These are phyloP conservation scores for Lotus japonicus DNA, from an alignment of 306 rosid genomes.

Conservation along the genomic window DNA sequence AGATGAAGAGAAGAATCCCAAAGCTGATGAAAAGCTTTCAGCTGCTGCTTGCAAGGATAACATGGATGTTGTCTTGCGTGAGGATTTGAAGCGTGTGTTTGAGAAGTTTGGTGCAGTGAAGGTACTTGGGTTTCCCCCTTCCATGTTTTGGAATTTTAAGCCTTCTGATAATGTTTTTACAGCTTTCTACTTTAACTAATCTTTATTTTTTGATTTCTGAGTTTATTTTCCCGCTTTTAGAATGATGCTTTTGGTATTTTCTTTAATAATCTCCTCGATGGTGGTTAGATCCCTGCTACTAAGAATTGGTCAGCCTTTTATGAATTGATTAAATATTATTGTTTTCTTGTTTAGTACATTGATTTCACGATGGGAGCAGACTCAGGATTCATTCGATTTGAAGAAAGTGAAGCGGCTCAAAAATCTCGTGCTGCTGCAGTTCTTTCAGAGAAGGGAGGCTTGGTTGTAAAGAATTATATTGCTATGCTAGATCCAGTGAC, in stretches of 20 bases:
- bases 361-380: constrained; percentile 87
- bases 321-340: neutral
- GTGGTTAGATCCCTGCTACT: neutral
- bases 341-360: constrained; percentile 42
- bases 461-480: constrained; percentile 64
- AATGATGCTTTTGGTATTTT: too few species aligned
- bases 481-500: constrained; percentile 72
- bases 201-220: too few species aligned
- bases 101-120: constrained; percentile 68
- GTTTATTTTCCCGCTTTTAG: too few species aligned
- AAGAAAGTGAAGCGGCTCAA: constrained; percentile 74
- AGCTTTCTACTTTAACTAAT: neutral
- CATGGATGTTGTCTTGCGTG: constrained; percentile 75
- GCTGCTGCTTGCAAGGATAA: constrained; percentile 47
- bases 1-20: constrained; percentile 35
- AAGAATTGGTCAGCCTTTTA: neutral
- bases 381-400: constrained; percentile 76
- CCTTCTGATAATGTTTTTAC: neutral
- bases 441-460: constrained; percentile 62
- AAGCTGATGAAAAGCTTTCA: constrained; percentile 36
- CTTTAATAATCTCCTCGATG: too few species aligned
- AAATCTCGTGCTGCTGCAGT: constrained; percentile 90
- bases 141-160: neutral
- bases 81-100: constrained; percentile 73
- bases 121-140: constrained; percentile 32